Evolutionary conservation across 1,139 yeast species (phyloP), one percentile per base, ranked within the genome.

Genomic region (Candida sp.): DNA sequence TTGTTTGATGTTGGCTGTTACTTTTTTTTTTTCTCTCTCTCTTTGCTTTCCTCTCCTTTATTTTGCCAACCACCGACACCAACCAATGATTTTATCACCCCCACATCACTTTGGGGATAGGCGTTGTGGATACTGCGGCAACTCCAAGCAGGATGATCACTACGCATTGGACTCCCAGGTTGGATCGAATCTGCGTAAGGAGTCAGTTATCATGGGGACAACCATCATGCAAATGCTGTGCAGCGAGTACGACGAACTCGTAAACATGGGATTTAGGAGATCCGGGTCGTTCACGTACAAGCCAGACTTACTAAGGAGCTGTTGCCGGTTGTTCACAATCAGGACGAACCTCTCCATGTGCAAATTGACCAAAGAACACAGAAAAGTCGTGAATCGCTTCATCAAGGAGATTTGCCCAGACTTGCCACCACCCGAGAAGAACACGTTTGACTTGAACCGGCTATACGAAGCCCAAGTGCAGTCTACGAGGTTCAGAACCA

Each of bases 241-340:
- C 9, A 63, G 63, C 25, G 79, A 78, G 30, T 91, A 91, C 61
- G 93, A 89, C 58, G 63, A 63, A 33, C 65, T 89, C 56, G 81
- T 92, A 54, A 86, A 90, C 59, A 72, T 77, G 58, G 96, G 96
- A 2, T 91, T 81, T 63, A 81, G 97, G 64, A 71, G 98, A 48
- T 87, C 96, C 32, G 98, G 98, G 0, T 63, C 67, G 2, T 89
- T 84, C 57, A 59, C 90, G 5, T 92, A 92, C 63, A 88, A 86
- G 61, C 85, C 90, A 0, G 97, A 93, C 65, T 68, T 84, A 54
- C 64, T 87, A 33, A 67, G 91, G 34, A 83, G 83, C 40, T 93
- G 98, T 63, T 93, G 98, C 62, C 78, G 94, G n/a, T 78, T 85
- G 63, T 90, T 84, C 63, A 88, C 97, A 0, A 90, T 92, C 30